phyloP scores from a whole-genome alignment of 2,329 filamentous ascomycete genomes.

The Diaporthe helianthi region DNA sequence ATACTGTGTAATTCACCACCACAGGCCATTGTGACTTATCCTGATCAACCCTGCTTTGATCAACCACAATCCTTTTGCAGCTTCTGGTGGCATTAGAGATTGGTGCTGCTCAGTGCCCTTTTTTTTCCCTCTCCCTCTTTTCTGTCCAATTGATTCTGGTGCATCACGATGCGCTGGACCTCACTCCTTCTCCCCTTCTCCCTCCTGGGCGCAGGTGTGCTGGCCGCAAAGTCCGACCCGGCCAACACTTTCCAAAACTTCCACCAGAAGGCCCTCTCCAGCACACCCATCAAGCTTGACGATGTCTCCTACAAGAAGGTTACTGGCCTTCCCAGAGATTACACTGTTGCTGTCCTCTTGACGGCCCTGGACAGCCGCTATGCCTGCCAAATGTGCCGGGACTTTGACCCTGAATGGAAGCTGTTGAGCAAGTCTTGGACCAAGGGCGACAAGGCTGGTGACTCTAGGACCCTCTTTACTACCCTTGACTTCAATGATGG shows the following conservation, averaged over 20 bases:
- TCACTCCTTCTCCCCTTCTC: constrained; percentile 68
- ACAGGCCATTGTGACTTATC: not conserved
- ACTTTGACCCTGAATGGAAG: constrained; percentile 96
- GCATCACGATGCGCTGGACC: constrained; percentile 71
- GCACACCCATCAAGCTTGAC: constrained; percentile 76
- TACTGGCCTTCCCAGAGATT: constrained; percentile 80
- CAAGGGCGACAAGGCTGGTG: constrained; percentile 78
- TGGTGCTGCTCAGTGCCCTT: not conserved
- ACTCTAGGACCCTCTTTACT: constrained; percentile 78
- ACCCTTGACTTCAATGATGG: constrained; percentile 90
- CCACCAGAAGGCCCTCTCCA: constrained; percentile 70
- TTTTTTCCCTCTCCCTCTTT: not conserved
- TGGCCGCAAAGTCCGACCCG: constrained; percentile 63
- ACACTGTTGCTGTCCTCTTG: constrained; percentile 80
- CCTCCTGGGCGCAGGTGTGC: constrained; percentile 62
- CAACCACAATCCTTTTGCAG: constrained; percentile 26
- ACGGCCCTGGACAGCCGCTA: constrained; percentile 86
- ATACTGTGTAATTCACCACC: constrained; percentile 20
- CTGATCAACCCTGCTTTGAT: not conserved
- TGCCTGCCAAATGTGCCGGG: constrained; percentile 83
- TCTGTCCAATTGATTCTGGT: not conserved
- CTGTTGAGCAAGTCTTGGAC: constrained; percentile 85
- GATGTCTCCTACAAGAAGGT: constrained; percentile 78
- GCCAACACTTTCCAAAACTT: constrained; percentile 73
- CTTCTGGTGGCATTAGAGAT: constrained; percentile 17